Conservation (phyloP, 2,329 filamentous ascomycete genomes). For the Ophiocordyceps sinensis region DNA sequence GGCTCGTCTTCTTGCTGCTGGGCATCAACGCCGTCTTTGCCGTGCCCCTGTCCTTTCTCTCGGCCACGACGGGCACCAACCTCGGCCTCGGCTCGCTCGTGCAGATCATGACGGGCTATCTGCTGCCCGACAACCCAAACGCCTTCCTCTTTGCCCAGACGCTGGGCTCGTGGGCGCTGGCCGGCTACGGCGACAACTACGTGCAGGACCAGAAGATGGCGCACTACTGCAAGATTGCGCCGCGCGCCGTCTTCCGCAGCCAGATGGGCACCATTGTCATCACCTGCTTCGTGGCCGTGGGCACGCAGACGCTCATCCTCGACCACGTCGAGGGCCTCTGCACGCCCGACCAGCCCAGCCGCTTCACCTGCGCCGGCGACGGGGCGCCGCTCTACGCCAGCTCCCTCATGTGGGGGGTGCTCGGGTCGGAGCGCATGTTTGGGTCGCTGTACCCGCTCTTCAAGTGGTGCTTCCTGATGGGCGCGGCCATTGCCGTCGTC, state of each 20-base stretch:
- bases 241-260: conserved; percentile 29
- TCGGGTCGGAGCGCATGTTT: conserved; percentile 33
- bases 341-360: conserved; percentile 17
- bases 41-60: conserved; percentile 27
- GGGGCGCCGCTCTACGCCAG: conserved; percentile 27
- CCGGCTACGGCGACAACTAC: conserved; percentile 25
- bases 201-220: conserved; percentile 35
- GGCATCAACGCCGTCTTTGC: conserved; percentile 24
- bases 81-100: conserved; percentile 25
- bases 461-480: conserved; percentile 26
- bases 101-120: conserved; percentile 22
- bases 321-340: conserved; percentile 17
- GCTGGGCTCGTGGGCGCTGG: conserved; percentile 8
- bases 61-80: conserved; percentile 29
- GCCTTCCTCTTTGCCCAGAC: conserved; percentile 12
- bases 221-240: conserved; percentile 35
- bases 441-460: conserved; percentile 25
- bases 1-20: conserved; percentile 26
- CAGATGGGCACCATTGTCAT: conserved; percentile 30
- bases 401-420: conserved; percentile 29
- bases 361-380: conserved; percentile 33
- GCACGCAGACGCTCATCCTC: conserved; percentile 28
- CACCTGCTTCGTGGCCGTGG: conserved; percentile 29
- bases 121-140: conserved; percentile 10
- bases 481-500: conserved; percentile 18